Evolutionary conservation across 2,329 filamentous ascomycete species (phyloP), one percentile per base, ranked within the genome.

Genomic region (Fusarium nisikadoi): DNA sequence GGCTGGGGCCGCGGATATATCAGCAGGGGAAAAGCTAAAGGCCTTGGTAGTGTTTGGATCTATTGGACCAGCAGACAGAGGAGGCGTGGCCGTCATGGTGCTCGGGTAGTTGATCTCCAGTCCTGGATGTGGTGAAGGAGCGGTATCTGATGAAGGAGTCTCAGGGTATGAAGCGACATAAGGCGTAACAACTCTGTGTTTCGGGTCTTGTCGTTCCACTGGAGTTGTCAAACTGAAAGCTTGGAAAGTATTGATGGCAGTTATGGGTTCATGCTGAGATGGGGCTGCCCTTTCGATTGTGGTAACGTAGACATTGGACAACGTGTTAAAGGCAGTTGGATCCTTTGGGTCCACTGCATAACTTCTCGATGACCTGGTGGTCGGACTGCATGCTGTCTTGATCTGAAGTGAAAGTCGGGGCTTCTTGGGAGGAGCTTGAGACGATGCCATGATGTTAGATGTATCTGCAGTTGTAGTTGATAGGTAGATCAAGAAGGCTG

Each of bases 321-420:
- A 84, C 5, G 90, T 91, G 80, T 91, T 91, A 81, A 91, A 90
- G 27, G 88, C 83, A 3, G 90, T 91, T 7, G 89, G 88, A 36
- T 89, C 90, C 64, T 84, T 86, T 35, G 88, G 86, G 73, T 91
- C 86, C 42, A 87, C 73, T 42, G 76, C 62, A 59, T 79, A 79
- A 50, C 76, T 77, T 66, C 78, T 74, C 20, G 74, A 70, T 27
- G 83, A 79, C 59, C 81, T 83, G 59, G 81, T 78, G 43, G 74
- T 76, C 7, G 83, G 77, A 38, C 79, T 80, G 62, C 80, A 77
- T 35, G 83, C 78, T 29, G 86, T 81, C 75, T 86, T 87, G 75
- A 85, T 89, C 76, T 88, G 85, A 73, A 89, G 85, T 59, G 87
- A 88, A 70, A 91, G 81, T 76, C 88, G 84, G 6, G 89, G 89